Evolutionary conservation across 2,329 filamentous ascomycete species (phyloP).

Genomic region (Penicillium sp.): DNA sequence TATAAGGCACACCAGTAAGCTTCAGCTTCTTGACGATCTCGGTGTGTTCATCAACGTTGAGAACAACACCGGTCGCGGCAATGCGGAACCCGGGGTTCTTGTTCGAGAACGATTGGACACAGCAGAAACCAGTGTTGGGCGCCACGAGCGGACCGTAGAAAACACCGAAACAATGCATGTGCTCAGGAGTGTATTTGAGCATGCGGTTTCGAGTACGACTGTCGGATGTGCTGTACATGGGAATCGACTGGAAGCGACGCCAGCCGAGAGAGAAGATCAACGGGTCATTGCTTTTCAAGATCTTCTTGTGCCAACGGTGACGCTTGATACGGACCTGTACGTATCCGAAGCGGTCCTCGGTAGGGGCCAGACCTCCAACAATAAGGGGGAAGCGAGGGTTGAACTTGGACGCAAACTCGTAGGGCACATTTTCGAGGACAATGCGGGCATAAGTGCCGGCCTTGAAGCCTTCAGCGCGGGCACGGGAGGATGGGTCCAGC

Average conservation of each 20-base stretch:
- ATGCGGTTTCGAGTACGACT: slow-evolving; percentile 91
- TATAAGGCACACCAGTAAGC: slow-evolving; percentile 87
- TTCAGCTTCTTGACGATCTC: slow-evolving; percentile 99
- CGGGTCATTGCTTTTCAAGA: slow-evolving; percentile 95
- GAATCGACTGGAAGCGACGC: slow-evolving; percentile 89
- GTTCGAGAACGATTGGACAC: slow-evolving; percentile 83
- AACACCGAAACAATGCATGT: slow-evolving; percentile 97
- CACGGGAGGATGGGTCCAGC: slow-evolving; percentile 78
- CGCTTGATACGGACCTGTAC: slow-evolving; percentile 95
- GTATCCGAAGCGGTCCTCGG: slow-evolving; percentile 93
- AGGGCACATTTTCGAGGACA: slow-evolving; percentile 82
- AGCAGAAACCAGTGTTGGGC: slow-evolving; percentile 93
- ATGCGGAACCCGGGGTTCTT: slow-evolving; percentile 88
- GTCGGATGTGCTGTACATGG: slow-evolving; percentile 93
- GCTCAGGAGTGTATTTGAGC: slow-evolving; percentile 98
- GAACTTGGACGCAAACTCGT: slow-evolving; percentile 84
- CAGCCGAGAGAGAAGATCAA: slow-evolving; percentile 96
- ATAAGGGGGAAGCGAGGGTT: slow-evolving; percentile 79
- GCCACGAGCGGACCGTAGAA: slow-evolving; percentile 94
- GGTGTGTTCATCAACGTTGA: slow-evolving; percentile 90
- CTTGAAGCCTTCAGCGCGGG: slow-evolving; percentile 82
- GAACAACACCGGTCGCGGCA: slow-evolving; percentile 86
- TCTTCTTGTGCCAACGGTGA: slow-evolving; percentile 98
- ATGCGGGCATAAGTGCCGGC: slow-evolving; percentile 93
- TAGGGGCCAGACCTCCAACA: slow-evolving; percentile 85